A percentile compares a stretch with the other conserved stretches of the same genome.
These are phyloP conservation scores for Daucus carota DNA, from an alignment of 129 eudicot genomes.

Conservation along the genomic window DNA sequence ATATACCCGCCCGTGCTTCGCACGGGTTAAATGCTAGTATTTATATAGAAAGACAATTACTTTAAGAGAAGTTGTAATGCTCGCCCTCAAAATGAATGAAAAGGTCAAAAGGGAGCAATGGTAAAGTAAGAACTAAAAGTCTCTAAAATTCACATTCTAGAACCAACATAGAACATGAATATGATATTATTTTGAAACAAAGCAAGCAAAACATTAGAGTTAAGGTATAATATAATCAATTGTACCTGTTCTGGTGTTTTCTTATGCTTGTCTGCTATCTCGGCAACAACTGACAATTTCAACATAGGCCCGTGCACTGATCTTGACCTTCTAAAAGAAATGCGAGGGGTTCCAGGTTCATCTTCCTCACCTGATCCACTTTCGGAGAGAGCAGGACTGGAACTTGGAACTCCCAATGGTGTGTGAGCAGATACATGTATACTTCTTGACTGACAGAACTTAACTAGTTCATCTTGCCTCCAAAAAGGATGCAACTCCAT, in stretches of 20 bases:
- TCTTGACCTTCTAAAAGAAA: constrained; percentile 48
- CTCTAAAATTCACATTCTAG: not conserved
- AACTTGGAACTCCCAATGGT: constrained; percentile 50
- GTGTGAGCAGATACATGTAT: constrained; percentile 63
- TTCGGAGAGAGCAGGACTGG: constrained; percentile 47
- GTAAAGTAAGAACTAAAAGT: not conserved
- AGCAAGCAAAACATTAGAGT: not conserved
- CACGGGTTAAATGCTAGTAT: too few species aligned
- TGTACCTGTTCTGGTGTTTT: constrained; percentile 60
- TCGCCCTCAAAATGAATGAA: not conserved
- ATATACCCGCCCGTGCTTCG: too few species aligned
- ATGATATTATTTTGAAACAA: not conserved
- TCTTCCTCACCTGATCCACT: constrained; percentile 64
- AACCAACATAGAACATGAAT: not conserved
- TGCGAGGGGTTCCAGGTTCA: constrained; percentile 66
- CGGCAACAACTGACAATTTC: constrained; percentile 50
- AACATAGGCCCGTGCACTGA: constrained; percentile 59
- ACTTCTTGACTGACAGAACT: constrained; percentile 47
- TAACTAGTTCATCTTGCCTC: constrained; percentile 61
- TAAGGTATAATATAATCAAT: not conserved
- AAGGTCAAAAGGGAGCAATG: not conserved
- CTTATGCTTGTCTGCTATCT: constrained; percentile 52
- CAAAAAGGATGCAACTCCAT: constrained; percentile 59
- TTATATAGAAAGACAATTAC: not conserved
- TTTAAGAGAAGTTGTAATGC: not conserved